Evolutionary conservation across 768 basidiomycete species (phyloP), one percentile per base, ranked within the genome.

Genomic region (Termitomyces sp.): DNA sequence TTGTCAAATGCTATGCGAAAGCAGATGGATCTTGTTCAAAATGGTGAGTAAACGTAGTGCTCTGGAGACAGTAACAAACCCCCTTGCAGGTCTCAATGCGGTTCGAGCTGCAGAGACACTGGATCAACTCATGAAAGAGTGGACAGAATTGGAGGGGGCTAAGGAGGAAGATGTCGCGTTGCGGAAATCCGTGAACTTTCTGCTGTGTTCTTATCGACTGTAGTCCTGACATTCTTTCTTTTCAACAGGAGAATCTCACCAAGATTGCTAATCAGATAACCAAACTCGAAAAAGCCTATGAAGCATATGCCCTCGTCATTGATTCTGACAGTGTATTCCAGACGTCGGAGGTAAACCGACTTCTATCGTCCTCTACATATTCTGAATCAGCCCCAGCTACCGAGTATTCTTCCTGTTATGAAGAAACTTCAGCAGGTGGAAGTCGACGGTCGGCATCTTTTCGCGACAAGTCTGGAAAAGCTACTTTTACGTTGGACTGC

Each of bases 401-500:
- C 70, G 18, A 67, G 66, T 5, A 65, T 69, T 1, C 36, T 67
- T 13, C 41, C 56, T 2, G 59, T 60, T 13, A 32, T 73, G 5
- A 54, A 64, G 34, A 61, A 60, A 7, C 47, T 68, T 9, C 56
- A 48, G 2, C 29, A 57, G 13, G 32, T 71, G 24, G 51, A 57
- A 14, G 60, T 69, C 14, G 61, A 64, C 5, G 66, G 65, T 48
- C 61, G 65, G 57, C 67, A 60, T 22, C 27, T 62, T 20, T 60
- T 71, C 18, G 50, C 53, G 3, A n/a, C 57, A 18, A 49, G 69
- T 24, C 29, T 69, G 6, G 54, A 57, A 43, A 63, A 37, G 7
- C 39, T 67, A 1, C 57, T 65, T 18, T 36, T 63, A 16, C 13
- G 56, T 39, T 68, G 68, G 64, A 61, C 62, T 24, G 47, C 41